phyloP scores from a whole-genome alignment of 371 early-diverging fungal species.

The Saksenaea vasiformis region DNA sequence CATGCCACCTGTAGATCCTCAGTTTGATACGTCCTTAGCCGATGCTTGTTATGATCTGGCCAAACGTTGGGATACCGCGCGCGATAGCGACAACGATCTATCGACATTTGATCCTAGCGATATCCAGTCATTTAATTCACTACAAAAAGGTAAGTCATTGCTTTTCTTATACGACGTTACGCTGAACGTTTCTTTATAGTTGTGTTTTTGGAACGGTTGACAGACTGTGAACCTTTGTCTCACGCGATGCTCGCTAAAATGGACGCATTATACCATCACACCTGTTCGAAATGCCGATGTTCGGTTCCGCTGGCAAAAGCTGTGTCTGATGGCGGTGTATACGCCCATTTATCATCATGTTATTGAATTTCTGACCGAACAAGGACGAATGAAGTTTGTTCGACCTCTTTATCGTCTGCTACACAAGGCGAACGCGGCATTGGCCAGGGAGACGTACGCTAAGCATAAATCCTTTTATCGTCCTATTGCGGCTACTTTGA shows the following conservation, averaged over 20 bases:
- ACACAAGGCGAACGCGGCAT: slow-evolving; percentile 51
- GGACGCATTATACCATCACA: slow-evolving; percentile 73
- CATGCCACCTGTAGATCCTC: slow-evolving; percentile 84
- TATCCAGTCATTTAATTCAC: slow-evolving; percentile 61
- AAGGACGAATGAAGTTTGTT: slow-evolving; percentile 95
- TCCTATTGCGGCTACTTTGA: slow-evolving; percentile 83
- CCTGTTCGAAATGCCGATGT: slow-evolving; percentile 79
- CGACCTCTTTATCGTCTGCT: slow-evolving; percentile 74
- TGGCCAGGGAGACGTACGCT: slow-evolving; percentile 81
- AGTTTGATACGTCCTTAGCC: slow-evolving; percentile 82
- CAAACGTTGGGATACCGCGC: slow-evolving; percentile 66
- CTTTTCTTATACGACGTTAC: background rate
- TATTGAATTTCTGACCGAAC: slow-evolving; percentile 74
- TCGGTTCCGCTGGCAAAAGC: slow-evolving; percentile 79
- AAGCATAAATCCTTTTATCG: slow-evolving; percentile 81
- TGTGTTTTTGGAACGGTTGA: slow-evolving; percentile 79
- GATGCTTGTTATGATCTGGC: slow-evolving; percentile 81
- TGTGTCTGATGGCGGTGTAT: slow-evolving; percentile 78
- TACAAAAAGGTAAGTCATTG: slow-evolving; percentile 61
- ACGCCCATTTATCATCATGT: slow-evolving; percentile 72
- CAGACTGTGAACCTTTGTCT: slow-evolving; percentile 61
- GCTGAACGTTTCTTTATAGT: slow-evolving; percentile 35
- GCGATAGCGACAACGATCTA: slow-evolving; percentile 35
- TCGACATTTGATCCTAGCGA: slow-evolving; percentile 57
- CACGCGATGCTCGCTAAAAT: slow-evolving; percentile 59